Evolutionary conservation across 179 eudicot species (phyloP).

Genomic region (Beta macrorhiza): DNA sequence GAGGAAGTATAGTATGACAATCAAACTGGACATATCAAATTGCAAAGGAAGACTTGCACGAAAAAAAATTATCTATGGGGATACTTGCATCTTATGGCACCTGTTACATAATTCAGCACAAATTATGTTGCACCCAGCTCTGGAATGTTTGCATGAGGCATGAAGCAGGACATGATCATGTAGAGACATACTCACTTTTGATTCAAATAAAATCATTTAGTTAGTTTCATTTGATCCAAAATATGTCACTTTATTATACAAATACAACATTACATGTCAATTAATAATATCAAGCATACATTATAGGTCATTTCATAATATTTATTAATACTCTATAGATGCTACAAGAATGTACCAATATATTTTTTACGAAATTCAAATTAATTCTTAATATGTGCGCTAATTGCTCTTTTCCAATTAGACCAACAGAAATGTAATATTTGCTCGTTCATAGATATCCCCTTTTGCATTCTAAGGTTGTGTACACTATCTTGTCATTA

Average conservation of each 20-base stretch:
- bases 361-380: background rate
- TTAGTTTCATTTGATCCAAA: too few species aligned
- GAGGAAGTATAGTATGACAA: too few species aligned
- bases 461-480: background rate
- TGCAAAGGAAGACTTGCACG: too few species aligned
- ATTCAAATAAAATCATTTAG: too few species aligned
- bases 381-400: background rate
- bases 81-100: background rate
- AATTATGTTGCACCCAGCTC: background rate
- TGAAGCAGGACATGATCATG: too few species aligned
- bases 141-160: background rate
- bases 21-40: too few species aligned
- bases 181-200: too few species aligned
- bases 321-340: background rate
- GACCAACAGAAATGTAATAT: background rate
- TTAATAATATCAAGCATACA: background rate
- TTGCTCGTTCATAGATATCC: background rate
- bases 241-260: background rate
- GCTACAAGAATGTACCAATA: background rate
- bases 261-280: background rate
- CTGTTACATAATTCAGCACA: background rate
- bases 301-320: background rate
- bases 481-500: background rate
- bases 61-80: background rate
- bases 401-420: too few species aligned